phyloP scores from a whole-genome alignment of 805 yeast genomes.

The Wickerhamiella parazyma region DNA sequence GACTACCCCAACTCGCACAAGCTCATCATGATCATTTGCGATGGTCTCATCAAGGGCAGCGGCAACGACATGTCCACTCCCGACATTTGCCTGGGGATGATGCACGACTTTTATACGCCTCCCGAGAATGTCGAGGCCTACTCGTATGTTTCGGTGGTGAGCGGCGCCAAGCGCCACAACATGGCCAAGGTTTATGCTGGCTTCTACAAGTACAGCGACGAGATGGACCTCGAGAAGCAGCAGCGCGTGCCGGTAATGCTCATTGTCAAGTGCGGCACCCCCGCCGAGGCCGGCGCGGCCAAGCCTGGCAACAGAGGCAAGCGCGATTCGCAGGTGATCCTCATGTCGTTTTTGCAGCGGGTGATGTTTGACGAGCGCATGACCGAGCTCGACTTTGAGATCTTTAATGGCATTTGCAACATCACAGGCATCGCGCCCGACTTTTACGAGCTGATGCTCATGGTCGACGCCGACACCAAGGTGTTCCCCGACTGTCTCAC shows the following conservation, averaged over 20 bases:
- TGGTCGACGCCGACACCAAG: conserved; percentile 93
- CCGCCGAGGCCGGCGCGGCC: conserved; percentile 47
- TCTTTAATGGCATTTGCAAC: conserved; percentile 61
- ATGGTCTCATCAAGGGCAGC: conserved; percentile 88
- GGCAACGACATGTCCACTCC: conserved; percentile 85
- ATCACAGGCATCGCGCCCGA: conserved; percentile 77
- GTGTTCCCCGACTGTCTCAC: conserved; percentile 77
- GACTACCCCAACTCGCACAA: conserved; percentile 94
- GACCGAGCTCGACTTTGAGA: conserved; percentile 77
- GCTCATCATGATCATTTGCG: conserved; percentile 72
- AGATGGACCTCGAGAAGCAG: conserved; percentile 65
- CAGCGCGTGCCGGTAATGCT: conserved; percentile 65
- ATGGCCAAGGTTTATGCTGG: conserved; percentile 97
- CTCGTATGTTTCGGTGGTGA: conserved; percentile 91
- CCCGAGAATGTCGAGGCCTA: conserved; percentile 64
- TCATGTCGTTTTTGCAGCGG: conserved; percentile 81
- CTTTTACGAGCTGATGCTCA: conserved; percentile 64
- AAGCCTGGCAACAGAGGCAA: conserved; percentile 94
- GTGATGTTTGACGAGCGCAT: conserved; percentile 86
- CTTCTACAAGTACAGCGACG: conserved; percentile 71
- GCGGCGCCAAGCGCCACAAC: conserved; percentile 88
- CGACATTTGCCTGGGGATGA: conserved; percentile 74
- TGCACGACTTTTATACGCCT: conserved; percentile 62
- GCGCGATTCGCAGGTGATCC: conserved; percentile 82
- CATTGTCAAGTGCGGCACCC: conserved; percentile 81